Conservation (phyloP, 352 stramenopile species). For the Phytophthora megakarya region DNA sequence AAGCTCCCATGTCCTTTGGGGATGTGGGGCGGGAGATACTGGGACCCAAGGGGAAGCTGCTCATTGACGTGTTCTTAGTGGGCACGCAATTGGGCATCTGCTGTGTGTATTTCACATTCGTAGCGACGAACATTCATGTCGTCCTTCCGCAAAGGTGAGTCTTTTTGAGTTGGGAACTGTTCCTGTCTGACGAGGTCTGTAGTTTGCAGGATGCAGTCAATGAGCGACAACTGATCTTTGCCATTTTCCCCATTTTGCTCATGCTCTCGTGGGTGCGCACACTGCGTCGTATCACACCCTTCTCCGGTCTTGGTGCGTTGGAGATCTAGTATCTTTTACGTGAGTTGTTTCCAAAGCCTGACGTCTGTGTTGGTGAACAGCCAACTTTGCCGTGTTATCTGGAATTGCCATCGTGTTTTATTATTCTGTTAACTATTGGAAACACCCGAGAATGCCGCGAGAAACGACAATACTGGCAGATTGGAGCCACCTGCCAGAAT, state of each 20-base stretch:
- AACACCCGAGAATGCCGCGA: conserved; percentile 35
- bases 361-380: conserved; percentile 30
- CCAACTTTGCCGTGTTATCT: conserved; percentile 63
- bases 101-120: conserved; percentile 86
- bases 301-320: conserved; percentile 65
- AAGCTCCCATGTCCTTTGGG: conserved; percentile 66
- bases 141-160: conserved; percentile 62
- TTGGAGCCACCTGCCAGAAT: conserved; percentile 59
- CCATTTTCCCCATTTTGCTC: conserved; percentile 70
- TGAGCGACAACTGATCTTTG: conserved; percentile 78
- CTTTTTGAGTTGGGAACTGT: background rate
- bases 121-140: conserved; percentile 84
- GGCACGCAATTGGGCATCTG: conserved; percentile 81
- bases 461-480: conserved; percentile 27
- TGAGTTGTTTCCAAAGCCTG: background rate
- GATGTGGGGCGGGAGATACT: conserved; percentile 72
- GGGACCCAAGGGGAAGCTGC: conserved; percentile 57
- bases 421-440: conserved; percentile 72
- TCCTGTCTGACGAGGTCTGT: background rate
- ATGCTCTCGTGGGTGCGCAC: conserved; percentile 81
- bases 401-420: conserved; percentile 86
- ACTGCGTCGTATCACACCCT: conserved; percentile 74
- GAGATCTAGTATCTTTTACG: background rate
- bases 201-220: conserved; percentile 66
- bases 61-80: conserved; percentile 83